Evolutionary conservation across 495 filamentous ascomycete genomes (phyloP).

Genomic region (Hypoxylon fragiforme): DNA sequence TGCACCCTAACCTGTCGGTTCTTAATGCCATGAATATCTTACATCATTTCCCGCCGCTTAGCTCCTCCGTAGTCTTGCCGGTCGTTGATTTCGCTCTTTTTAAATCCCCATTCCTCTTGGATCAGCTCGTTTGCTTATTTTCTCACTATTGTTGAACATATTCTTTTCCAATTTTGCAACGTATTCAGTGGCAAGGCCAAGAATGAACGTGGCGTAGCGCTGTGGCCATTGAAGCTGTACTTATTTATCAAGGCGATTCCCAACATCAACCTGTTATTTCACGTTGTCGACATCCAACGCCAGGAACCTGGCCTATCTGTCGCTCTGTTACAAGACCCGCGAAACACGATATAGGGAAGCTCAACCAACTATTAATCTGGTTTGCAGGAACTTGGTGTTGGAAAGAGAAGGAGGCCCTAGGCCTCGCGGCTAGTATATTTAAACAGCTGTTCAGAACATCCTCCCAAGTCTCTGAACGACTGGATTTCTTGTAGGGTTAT

Average conservation of each 20-base stretch:
- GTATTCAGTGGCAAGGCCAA: constrained; percentile 13
- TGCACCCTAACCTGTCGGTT: constrained; percentile 28
- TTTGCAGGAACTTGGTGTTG: constrained; percentile 19
- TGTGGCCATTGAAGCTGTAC: constrained; percentile 18
- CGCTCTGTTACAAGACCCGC: constrained; percentile 11
- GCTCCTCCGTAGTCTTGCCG: constrained; percentile 12
- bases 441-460: constrained; percentile 2
- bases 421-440: constrained; percentile 2
- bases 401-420: constrained; percentile 5
- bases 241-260: constrained; percentile 19
- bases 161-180: constrained; percentile 3
- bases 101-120: constrained; percentile 23
- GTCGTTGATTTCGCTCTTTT: constrained; percentile 23
- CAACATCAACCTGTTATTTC: constrained; percentile 8
- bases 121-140: constrained; percentile 5
- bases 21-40: constrained; percentile 30
- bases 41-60: constrained; percentile 23
- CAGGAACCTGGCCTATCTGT: constrained; percentile 2
- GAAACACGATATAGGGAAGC: constrained; percentile 11
- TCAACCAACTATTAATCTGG: constrained; percentile 5
- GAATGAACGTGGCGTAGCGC: constrained; percentile 1
- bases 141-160: not conserved
- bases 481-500: constrained; percentile 16
- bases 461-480: constrained; percentile 15
- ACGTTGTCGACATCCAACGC: constrained; percentile 6